Evolutionary conservation across 108 stramenopile species (phyloP), one percentile per base, ranked within the genome.

Genomic region (Fragilaria radians): DNA sequence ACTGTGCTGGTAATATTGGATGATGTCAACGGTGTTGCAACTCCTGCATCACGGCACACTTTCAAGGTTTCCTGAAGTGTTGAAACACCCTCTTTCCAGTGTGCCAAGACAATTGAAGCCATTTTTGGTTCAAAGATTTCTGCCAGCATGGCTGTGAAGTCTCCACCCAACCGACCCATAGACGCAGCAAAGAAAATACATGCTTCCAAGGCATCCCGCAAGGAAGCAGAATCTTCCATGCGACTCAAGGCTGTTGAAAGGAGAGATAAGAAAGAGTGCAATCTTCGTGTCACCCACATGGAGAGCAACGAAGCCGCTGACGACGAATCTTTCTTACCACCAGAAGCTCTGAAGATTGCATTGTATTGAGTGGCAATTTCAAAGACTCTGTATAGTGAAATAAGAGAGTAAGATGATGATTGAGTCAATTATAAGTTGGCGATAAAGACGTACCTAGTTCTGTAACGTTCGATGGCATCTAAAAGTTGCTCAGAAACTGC

Each of bases 321-420:
- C 49, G 72, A 61, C 4, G 65, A 29, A 33, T 33, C 33, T 26
- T 59, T 59, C 48, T 70, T 68, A 53, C 22, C 61, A 11, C 52
- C 56, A 36, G 68, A 68, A 5, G 74, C 83, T 21, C 89, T 66
- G 61, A 91, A 91, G 31, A 91, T 91, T 21, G 89, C 89, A 49
- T 85, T 82, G 63, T 80, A 91, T 59, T 91, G 89, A 3, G 86
- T 91, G 0, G 84, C 89, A 62, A 91, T 85, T 51, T 91, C 89
- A 68, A 91, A 91, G 70, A 83, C 78, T 59, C 85, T 86, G 60
- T 18, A 29, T 22, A n/a, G 11, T 3, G 25, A 11, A 63, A 60
- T 30, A 48, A 5, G 32, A 34, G 31, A 53, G 57, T 24, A 61
- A 34, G 14, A 63, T 36, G 33, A 25, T 54, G 53, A 53, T 2